Conservation (phyloP, 352 stramenopile genomes). For the Globisporangium cylindrosporum region DNA sequence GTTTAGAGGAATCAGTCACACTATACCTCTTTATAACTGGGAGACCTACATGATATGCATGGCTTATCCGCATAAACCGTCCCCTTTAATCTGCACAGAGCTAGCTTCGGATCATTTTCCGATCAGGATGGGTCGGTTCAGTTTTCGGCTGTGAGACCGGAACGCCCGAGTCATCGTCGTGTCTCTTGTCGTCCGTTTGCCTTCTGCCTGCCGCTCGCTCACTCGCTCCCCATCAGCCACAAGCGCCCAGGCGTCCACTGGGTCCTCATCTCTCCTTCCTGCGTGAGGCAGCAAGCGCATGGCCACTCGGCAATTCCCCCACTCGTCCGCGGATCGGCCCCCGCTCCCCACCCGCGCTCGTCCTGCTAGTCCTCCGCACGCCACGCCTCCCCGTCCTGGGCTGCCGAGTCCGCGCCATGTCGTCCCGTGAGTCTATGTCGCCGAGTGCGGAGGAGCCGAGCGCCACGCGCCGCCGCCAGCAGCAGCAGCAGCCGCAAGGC, state of each 20-base stretch:
- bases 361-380: neutral
- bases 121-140: neutral
- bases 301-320: slow-evolving; percentile 12
- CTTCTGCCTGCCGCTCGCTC: neutral
- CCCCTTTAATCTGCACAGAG: neutral
- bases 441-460: slow-evolving; percentile 7
- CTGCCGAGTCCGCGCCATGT: slow-evolving; percentile 9
- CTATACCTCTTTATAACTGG: too few relatives aligned
- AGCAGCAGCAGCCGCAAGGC: neutral
- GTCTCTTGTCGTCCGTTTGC: neutral
- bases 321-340: slow-evolving; percentile 7
- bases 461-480: neutral
- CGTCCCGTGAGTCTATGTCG: slow-evolving; percentile 13
- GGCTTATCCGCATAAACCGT: neutral
- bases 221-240: slow-evolving; percentile 1
- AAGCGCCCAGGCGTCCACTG: neutral
- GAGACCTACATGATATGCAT: too few relatives aligned
- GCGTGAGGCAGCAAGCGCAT: neutral
- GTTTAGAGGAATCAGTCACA: neutral
- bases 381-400: neutral
- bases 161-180: neutral
- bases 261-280: too few relatives aligned
- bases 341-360: neutral
- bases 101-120: neutral
- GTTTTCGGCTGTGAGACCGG: neutral